These are phyloP conservation scores for Thraustotheca clavata DNA, from an alignment of 352 stramenopile genomes.

Conservation along the genomic window DNA sequence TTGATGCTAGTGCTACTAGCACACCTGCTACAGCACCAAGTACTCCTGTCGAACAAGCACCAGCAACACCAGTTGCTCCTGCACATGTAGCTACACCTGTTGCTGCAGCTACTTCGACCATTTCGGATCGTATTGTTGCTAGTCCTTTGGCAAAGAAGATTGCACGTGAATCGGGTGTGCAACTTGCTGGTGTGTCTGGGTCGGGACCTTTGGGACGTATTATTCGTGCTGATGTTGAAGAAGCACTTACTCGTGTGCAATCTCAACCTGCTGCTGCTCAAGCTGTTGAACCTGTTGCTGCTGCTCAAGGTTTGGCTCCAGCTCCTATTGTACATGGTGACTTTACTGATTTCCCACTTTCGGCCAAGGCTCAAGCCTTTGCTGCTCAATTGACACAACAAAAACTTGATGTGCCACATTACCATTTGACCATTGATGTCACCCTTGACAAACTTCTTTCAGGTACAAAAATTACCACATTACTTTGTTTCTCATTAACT, in stretches of 20 bases:
- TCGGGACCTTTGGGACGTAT: constrained; percentile 86
- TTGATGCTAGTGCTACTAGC: constrained; percentile 26
- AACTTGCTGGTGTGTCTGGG: constrained; percentile 61
- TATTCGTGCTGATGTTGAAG: constrained; percentile 91
- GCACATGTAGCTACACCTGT: constrained; percentile 21
- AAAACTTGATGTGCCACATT: constrained; percentile 94
- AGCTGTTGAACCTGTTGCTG: constrained; percentile 21
- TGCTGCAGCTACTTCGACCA: constrained; percentile 15
- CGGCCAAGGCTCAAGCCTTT: constrained; percentile 55
- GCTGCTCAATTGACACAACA: constrained; percentile 87
- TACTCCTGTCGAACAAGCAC: constrained; percentile 24
- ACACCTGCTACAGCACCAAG: constrained; percentile 22
- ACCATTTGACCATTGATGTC: constrained; percentile 95
- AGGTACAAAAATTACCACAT: constrained; percentile 21
- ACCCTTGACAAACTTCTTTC: constrained; percentile 88
- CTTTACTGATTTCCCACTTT: constrained; percentile 92
- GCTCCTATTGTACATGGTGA: constrained; percentile 44
- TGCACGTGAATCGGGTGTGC: constrained; percentile 64
- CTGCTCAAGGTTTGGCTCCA: constrained; percentile 25
- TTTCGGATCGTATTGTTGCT: constrained; percentile 83
- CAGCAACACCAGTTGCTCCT: constrained; percentile 26
- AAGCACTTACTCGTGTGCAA: constrained; percentile 66
- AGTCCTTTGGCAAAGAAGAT: constrained; percentile 92
- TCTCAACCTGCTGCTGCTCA: constrained; percentile 13
- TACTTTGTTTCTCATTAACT: constrained; percentile 25